Base-by-base conservation (phyloP, 2,329 filamentous ascomycete species). In the Arthrobotrys musiformis region DNA sequence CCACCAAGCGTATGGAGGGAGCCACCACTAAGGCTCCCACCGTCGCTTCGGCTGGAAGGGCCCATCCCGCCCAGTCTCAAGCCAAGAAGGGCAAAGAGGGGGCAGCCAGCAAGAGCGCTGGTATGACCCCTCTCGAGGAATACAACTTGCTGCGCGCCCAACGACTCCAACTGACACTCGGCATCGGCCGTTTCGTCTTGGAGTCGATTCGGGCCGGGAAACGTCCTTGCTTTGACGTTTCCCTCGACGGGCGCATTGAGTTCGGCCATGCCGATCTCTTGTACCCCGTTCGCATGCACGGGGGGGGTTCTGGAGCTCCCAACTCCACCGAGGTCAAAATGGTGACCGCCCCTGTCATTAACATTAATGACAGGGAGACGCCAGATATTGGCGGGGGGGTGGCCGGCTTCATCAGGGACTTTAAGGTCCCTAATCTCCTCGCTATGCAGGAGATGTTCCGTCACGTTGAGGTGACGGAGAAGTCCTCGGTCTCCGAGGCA, bases 211-310 rank as follows among this genome's bases (percentile, higher is more conserved):
- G 28, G 2, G 11, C 26, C 13, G 73, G 73, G 1, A 70, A 62
- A 35, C 48, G 66, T 11, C 66, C 66, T 6, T 77, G 15, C 28
- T 67, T 77, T 35, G 66, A 77, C 28, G 44, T 70, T n/a, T 61
- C 58, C n/a, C 54, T 77, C 13, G 73, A 77, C 22, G 73, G 73
- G 4, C 33, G 73, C 33, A 70, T 77, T 13, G 73, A 77, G 13
- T 64, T 77, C 35, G 64, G 60, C 1, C 28, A 40, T 11, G n/a
- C 58, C 15, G 37, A 62, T 30, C 33, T 37, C 30, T 8, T 58
- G 11, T 58, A 58, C 17, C 52, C 52, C 5, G 24, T 58, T 11
- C 52, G 52, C 7, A 24, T 40, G 30, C n/a, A n/a, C n/a, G n/a
- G n/a, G n/a, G n/a, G n/a, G n/a, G n/a, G n/a, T n/a, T n/a, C n/a